Base-by-base conservation (phyloP, 768 basidiomycete genomes). In the Tulasnella sp. region DNA sequence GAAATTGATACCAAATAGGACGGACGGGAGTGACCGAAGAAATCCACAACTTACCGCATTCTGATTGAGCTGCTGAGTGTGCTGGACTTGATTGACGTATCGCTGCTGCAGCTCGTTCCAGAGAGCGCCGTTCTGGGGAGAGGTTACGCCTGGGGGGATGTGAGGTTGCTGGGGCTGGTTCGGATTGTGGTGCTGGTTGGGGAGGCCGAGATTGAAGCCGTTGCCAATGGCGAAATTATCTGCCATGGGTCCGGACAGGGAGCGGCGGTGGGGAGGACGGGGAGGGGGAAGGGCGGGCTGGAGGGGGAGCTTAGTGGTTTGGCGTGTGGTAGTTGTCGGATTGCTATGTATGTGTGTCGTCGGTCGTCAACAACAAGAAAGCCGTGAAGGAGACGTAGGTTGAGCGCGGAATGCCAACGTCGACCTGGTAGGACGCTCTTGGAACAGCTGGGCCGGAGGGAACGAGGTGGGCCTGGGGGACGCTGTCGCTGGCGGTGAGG, bases 61-160 rank as follows among this genome's bases (percentile, higher is more conserved):
- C 29, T 57, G 48, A 44, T 76, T 76, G 18, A 76, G 40, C 57
- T 76, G 75, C 32, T 46, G 39, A 20, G 75, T 76, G 35, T 76
- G 75, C n/a, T 76, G 57, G 37, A 67, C 61, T 35, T 67, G 61
- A 67, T 67, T 67, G 11, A 51, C 75, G 35, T 37, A 76, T 61
- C 57, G 55, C 16, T 76, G 75, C 35, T 76, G 51, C 10, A 76
- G 75, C 20, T 39, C 39, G 57, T 76, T 76, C 75, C 75, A 76
- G 55, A 76, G 75, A 57, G 57, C 75, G 75, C 51, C 75, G 57
- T 76, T 57, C 42, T 76, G 75, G 5, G 48, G 57, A 10, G 75
- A 57, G 75, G 75, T 48, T n/a, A 76, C 51, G 23, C 75, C 75
- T 18, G 57, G 7, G 35, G 55, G 75, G 75, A 75, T 44, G 5